Conservation (phyloP, 177 flowering plant species). For the Telopea speciosissima region DNA sequence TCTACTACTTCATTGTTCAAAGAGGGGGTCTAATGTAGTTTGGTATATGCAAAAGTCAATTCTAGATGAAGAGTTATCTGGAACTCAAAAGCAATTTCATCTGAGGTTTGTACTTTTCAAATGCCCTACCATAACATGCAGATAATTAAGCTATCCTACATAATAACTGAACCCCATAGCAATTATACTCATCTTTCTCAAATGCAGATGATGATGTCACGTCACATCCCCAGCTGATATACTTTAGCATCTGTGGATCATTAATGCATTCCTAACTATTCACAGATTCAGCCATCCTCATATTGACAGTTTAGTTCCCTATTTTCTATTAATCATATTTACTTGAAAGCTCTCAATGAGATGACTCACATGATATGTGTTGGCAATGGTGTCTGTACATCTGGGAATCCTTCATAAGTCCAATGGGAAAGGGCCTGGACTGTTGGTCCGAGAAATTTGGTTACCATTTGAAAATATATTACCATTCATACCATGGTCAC, state of each 20-base stretch:
- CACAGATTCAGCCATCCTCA: background rate
- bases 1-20: no score
- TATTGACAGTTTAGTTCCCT: background rate
- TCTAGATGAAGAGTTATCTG: background rate
- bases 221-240: background rate
- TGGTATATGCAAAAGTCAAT: background rate
- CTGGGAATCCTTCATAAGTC: background rate
- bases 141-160: background rate
- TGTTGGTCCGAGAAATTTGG: background rate
- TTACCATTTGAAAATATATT: background rate
- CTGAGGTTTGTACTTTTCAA: background rate
- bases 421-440: background rate
- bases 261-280: no score
- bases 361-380: background rate
- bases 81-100: background rate
- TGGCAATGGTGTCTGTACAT: background rate
- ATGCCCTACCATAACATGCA: background rate
- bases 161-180: background rate
- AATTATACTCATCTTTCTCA: background rate
- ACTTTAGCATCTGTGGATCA: background rate
- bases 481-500: background rate
- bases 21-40: background rate
- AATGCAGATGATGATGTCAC: background rate
- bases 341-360: background rate
- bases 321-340: no score